A percentile compares a stretch with the other conserved stretches of the same genome.
Evolutionary conservation across 208 protist genomes (phyloP).

Genomic region (Crithidia brevicula): DNA sequence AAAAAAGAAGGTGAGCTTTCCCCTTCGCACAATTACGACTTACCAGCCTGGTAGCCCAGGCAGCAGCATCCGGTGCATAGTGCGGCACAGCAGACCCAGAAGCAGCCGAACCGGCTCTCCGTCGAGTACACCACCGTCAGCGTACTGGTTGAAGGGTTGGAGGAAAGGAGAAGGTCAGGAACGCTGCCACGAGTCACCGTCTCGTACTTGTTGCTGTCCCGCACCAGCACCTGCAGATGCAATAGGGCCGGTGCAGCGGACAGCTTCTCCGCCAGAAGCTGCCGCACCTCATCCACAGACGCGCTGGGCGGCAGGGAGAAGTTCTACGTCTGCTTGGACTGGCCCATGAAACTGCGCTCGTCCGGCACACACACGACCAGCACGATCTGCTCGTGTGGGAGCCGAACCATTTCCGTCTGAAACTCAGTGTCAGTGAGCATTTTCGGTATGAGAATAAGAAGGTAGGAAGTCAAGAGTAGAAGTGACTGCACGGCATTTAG

Average conservation of each 20-base stretch:
- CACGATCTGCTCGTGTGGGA: neutral
- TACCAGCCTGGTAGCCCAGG: neutral
- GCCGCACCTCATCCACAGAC: neutral
- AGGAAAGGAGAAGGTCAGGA: neutral
- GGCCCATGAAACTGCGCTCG: neutral
- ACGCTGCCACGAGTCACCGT: neutral
- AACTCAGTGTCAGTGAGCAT: no score
- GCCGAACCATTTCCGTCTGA: neutral
- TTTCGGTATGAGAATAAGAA: no score
- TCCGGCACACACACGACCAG: neutral
- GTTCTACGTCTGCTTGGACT: neutral
- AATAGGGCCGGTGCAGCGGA: neutral
- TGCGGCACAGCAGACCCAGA: neutral
- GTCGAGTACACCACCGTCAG: slow-evolving; percentile 4
- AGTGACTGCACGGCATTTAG: no score
- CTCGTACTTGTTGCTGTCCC: neutral
- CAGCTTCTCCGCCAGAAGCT: neutral
- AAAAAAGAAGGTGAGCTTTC: no score
- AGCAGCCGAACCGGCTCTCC: neutral
- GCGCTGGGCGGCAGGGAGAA: neutral
- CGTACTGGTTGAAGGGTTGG: neutral
- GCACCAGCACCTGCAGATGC: neutral
- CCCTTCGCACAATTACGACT: no score
- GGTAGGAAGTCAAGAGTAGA: no score
- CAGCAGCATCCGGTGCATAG: neutral